Evolutionary conservation across 2,329 filamentous ascomycete species (phyloP).

Genomic region (Pseudopyricularia cyperi): DNA sequence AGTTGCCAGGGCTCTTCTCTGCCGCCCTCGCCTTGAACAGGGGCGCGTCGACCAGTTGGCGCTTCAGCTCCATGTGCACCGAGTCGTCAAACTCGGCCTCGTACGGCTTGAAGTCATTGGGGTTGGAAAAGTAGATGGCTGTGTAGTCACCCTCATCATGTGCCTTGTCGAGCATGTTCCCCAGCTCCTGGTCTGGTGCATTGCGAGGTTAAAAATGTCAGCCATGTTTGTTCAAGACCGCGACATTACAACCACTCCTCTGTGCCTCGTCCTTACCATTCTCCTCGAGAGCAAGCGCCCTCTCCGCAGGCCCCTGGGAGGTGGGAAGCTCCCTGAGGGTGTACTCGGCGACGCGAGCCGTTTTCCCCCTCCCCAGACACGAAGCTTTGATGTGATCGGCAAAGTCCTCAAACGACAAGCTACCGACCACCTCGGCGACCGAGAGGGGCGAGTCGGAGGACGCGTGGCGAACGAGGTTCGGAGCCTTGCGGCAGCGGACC

Average conservation of each 20-base stretch:
- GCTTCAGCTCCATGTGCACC: slow-evolving; percentile 63
- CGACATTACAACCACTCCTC: background rate
- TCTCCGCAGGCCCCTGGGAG: slow-evolving; percentile 22
- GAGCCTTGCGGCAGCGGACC: slow-evolving; percentile 29
- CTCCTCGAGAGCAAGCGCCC: slow-evolving; percentile 30
- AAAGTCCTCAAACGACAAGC: slow-evolving; percentile 27
- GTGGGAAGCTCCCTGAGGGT: slow-evolving; percentile 26
- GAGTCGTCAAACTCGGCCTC: slow-evolving; percentile 49
- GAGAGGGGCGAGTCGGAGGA: background rate
- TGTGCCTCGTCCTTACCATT: slow-evolving; percentile 26
- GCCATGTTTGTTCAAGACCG: background rate
- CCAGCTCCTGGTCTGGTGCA: slow-evolving; percentile 36
- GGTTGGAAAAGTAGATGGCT: slow-evolving; percentile 60
- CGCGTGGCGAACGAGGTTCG: slow-evolving; percentile 27
- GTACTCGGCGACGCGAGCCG: slow-evolving; percentile 25
- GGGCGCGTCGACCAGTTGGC: slow-evolving; percentile 22
- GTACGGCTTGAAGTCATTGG: slow-evolving; percentile 41
- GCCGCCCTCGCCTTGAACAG: background rate
- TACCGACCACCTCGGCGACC: slow-evolving; percentile 46
- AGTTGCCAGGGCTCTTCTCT: background rate
- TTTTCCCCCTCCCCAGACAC: slow-evolving; percentile 27
- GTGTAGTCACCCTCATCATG: slow-evolving; percentile 45
- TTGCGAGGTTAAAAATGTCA: slow-evolving; percentile 1
- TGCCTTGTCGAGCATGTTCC: slow-evolving; percentile 29
- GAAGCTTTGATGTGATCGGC: slow-evolving; percentile 28